A percentile compares a stretch with the other conserved stretches of the same genome.
phyloP scores from a whole-genome alignment of 495 filamentous ascomycete species.

The Penicillium simplicissimum region DNA sequence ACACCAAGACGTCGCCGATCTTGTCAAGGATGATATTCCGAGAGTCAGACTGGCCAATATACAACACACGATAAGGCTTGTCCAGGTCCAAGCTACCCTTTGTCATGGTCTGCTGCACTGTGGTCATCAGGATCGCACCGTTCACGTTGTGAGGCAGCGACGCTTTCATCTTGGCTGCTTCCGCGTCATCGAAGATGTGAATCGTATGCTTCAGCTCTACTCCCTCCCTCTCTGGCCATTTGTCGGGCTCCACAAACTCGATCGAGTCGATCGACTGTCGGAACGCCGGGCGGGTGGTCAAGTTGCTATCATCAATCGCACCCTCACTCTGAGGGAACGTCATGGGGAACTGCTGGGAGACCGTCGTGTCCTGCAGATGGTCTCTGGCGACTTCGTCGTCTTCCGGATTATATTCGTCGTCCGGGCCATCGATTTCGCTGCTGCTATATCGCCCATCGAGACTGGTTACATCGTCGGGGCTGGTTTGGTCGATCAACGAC shows the following conservation, averaged over 20 bases:
- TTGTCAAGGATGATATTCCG: slow-evolving; percentile 75
- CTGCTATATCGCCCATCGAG: slow-evolving; percentile 46
- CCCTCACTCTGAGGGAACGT: slow-evolving; percentile 37
- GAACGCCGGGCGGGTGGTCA: slow-evolving; percentile 44
- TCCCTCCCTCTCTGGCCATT: slow-evolving; percentile 49
- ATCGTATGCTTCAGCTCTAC: slow-evolving; percentile 62
- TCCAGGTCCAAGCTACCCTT: slow-evolving; percentile 60
- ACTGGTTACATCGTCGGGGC: slow-evolving; percentile 49
- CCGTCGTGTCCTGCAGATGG: slow-evolving; percentile 33
- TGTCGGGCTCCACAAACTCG: slow-evolving; percentile 61
- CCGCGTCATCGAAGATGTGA: slow-evolving; percentile 34
- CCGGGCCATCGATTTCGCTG: slow-evolving; percentile 35
- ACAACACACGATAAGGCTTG: slow-evolving; percentile 69
- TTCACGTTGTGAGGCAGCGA: slow-evolving; percentile 32
- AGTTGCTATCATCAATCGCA: slow-evolving; percentile 45
- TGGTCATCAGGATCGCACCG: slow-evolving; percentile 48
- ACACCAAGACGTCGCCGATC: slow-evolving; percentile 63
- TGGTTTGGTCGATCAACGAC: slow-evolving; percentile 47
- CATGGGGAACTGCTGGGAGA: slow-evolving; percentile 45
- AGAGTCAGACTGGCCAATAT: slow-evolving; percentile 61
- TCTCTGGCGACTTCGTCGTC: slow-evolving; percentile 30
- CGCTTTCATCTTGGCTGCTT: slow-evolving; percentile 50
- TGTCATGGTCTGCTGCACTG: slow-evolving; percentile 73
- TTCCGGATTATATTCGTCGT: slow-evolving; percentile 22
- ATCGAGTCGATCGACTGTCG: slow-evolving; percentile 48